Evolutionary conservation across 2,329 filamentous ascomycete species (phyloP), one percentile per base, ranked within the genome.

Genomic region (Alternaria novae-zelandiae): DNA sequence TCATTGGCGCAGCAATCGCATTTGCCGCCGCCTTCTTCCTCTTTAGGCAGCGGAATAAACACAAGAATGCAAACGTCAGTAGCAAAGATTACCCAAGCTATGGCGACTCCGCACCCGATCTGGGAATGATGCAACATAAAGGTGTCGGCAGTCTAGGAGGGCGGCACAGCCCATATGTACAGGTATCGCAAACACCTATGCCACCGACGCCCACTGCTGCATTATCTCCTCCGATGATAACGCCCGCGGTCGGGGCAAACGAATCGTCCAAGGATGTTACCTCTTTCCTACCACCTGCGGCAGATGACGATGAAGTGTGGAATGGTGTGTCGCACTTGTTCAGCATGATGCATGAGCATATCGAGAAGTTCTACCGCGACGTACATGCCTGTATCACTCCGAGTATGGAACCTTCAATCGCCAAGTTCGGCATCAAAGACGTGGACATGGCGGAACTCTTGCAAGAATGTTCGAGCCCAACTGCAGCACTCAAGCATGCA

Each of bases 311-410:
- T 6, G 67, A 70, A 10, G 64, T 78, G 7, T 63, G 65, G 23
- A 67, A 59, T 13, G 67, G 62, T n/a, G 65, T 76, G 1, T 56
- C 70, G 1, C 61, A 41, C 9, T 54, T 79, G 23, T 78, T 79
- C 54, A 66, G 54, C 21, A 64, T 71, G 45, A 66, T 78, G 15
- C 73, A 77, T 17, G 57, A 59, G 8, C 76, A 78, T 55, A 62
- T 79, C 43, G 73, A 78, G 15, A 71, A 56, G 7, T 78, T 73
- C 55, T 79, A 79, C 57, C 74, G 78, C 50, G 75, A 79, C 47
- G 73, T 77, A 5, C 73, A 78, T 53, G 76, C 75, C 15, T 73
- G 68, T 36, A 74, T 78, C 11, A 78, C 76, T 15, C 71, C 75
- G 3, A 77, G 70, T 41, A 77, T 79, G 74, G 70, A 75, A 36